phyloP scores from a whole-genome alignment of 2,329 filamentous ascomycete genomes.

The Aspergillus caelatus region DNA sequence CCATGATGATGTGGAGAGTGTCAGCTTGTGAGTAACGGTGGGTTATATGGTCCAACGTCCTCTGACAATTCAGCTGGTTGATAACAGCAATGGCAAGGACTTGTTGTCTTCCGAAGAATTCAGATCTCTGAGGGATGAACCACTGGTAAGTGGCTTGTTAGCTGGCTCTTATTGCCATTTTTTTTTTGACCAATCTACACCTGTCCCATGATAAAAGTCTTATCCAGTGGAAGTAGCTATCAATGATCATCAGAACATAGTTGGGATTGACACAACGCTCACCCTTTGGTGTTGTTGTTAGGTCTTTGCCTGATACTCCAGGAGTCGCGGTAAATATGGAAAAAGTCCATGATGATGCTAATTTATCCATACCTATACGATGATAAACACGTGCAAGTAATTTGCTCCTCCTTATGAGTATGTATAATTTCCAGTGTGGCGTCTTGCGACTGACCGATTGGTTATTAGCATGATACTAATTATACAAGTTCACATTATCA shows the following conservation, averaged over 20 bases:
- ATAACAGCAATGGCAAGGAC: no score
- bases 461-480: neutral
- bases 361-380: neutral
- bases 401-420: neutral
- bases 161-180: no score
- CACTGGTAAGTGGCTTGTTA: no score
- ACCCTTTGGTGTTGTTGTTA: neutral
- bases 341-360: neutral
- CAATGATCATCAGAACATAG: neutral
- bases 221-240: neutral
- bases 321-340: no score
- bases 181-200: neutral
- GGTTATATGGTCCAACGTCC: no score
- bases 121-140: no score
- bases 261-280: neutral
- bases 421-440: neutral
- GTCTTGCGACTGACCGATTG: neutral
- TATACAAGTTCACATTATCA: neutral
- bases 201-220: neutral
- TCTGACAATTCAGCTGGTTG: no score
- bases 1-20: no score
- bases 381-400: neutral
- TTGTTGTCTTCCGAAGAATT: no score
- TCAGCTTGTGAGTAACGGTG: no score
- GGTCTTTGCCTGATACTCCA: neutral